Base-by-base conservation (phyloP, 352 stramenopile species). In the Elongisporangium anandrum region DNA sequence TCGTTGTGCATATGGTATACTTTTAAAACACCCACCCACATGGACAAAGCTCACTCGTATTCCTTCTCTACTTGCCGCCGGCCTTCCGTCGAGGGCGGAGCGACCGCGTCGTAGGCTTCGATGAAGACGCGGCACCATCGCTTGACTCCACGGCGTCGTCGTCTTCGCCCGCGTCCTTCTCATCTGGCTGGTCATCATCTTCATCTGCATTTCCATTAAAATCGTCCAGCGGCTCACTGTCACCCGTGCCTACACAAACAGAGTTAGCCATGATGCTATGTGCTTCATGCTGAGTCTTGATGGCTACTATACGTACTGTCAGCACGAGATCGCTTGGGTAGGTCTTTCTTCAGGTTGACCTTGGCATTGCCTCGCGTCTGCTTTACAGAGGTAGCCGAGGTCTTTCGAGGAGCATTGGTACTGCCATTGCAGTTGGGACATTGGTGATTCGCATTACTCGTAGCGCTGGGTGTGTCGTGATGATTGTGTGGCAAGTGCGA, bases 61-160 rank as follows among this genome's bases (percentile, higher is more conserved):
- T 20, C n/a, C 23, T 66, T 51, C 60, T 68, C 48, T 76, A 77
- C 68, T 78, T 84, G 52, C 59, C 64, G 23, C 70, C 68, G 20
- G 68, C 55, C 57, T 73, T 75, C 49, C 80, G 72, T 52, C 80
- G 73, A 8, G 80, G 80, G 52, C 80, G 80, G 52, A 90, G 72
- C 24, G 76, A 88, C 23, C 80, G 80, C 57, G 69, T 73, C 4
- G 70, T 51, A 17, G 69, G 70, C 21, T 70, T 69, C 21, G 64
- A 56, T 8, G 59, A 57, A 23, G 70, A 51, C n/a, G 67, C 64
- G 12, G 60, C 64, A 12, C 34, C 34, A 53, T 88, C 80, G 16
- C 69, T 88, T 9, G 76, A 87, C 19, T 88, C 79, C 21, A 58
- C 69, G 9, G 47, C 68, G 24, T 71, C 79, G 39, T 79, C 70